Evolutionary conservation across 129 eudicot genomes (phyloP), one percentile per base, ranked within the genome.

Genomic region (Silybum marianum): DNA sequence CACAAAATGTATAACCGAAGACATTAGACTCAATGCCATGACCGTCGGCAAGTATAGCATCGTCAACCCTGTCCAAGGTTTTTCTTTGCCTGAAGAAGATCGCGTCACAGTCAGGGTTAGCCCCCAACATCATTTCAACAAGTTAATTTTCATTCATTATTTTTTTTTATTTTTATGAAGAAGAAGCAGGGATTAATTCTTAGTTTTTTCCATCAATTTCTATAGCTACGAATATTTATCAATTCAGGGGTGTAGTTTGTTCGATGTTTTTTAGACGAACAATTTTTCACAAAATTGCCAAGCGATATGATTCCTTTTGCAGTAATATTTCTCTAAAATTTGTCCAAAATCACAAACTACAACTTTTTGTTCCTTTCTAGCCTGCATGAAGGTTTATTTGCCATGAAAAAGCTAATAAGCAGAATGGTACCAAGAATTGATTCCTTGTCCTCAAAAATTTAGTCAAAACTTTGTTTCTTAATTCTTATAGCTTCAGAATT

Each of bases 1-100:
- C 78, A 82, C 92, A 10, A 92, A 92, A 82, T 92, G 97, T 83
- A 88, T 92, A 67, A 58, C 91, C 9, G 94, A 92, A 48, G 97
- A 92, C 48, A 90, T 92, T 46, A 85, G 81, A 86, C 78, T 69
- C 76, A 80, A 85, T 9, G 75, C 92, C 51, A 88, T 92, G 95
- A 90, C 97, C 62, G 88, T 92, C 24, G 97, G 97, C 32, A 92
- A 87, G 74, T 92, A 90, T 66, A 74, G 69, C 84, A 74, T 92
- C 81, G 87, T 90, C 39, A 88, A 85, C 48, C 91, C 88, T 19
- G 86, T 79, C 11, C 86, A 83, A 36, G 86, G 86, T 7, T 66
- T 69, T 22, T 86, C 92, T 71, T 65, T 92, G 67, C 87, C 97
- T 1, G 88, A 83, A 23, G 10, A 86, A 8, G 91, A 90, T 81